A percentile compares a stretch with the other conserved stretches of the same genome.
phyloP scores from a whole-genome alignment of 2,329 filamentous ascomycete species.

The Mycosphaerella arachidis region DNA sequence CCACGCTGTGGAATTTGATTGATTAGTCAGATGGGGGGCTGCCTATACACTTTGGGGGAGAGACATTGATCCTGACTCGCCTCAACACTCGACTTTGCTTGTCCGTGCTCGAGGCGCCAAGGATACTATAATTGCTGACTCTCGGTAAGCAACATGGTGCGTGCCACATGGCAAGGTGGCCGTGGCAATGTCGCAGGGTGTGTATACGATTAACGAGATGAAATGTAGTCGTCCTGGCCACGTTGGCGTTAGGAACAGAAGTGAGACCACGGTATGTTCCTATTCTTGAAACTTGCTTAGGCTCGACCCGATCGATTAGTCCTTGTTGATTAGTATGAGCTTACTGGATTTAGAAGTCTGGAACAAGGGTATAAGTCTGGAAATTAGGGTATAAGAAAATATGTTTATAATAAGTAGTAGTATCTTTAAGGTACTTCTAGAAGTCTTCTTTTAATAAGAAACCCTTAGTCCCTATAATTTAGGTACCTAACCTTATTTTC shows the following conservation, averaged over 20 bases:
- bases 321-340: not conserved
- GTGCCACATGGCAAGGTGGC: not conserved
- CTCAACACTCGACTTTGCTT: not conserved
- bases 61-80: not conserved
- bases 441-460: too few relatives aligned
- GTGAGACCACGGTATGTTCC: not conserved
- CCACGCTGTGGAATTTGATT: too few relatives aligned
- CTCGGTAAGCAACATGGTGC: not conserved
- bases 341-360: too few relatives aligned
- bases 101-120: not conserved
- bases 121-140: not conserved
- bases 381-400: too few relatives aligned
- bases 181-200: not conserved
- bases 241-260: conserved; percentile 8
- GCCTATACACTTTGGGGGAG: too few relatives aligned
- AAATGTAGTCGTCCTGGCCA: conserved; percentile 3
- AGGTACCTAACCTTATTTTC: too few relatives aligned
- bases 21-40: too few relatives aligned
- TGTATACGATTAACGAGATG: not conserved
- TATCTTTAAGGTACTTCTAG: too few relatives aligned
- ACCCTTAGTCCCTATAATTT: too few relatives aligned
- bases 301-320: conserved; percentile 1
- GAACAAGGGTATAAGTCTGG: too few relatives aligned
- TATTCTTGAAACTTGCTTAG: conserved; percentile 1
- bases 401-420: too few relatives aligned